phyloP scores from a whole-genome alignment of 331 rosid species.

The Erythrophleum ivorense region DNA sequence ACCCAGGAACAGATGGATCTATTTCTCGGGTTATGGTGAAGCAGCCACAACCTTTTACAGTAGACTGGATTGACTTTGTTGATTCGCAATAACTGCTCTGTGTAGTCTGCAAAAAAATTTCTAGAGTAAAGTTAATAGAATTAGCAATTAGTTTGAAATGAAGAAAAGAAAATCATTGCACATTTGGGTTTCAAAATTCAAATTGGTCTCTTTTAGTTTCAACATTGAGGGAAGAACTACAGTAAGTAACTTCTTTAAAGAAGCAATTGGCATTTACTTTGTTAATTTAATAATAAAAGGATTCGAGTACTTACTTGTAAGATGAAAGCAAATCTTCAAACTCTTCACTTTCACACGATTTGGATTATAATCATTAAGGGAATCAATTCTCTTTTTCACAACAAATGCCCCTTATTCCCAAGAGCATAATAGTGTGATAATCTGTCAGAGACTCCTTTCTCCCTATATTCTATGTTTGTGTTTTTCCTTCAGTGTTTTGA shows the following conservation, averaged over 20 bases:
- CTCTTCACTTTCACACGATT: no score
- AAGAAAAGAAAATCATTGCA: conserved; percentile 35
- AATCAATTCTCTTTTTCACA: no score
- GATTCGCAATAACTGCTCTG: conserved; percentile 41
- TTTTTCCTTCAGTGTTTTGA: no score
- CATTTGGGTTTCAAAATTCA: conserved; percentile 35
- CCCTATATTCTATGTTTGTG: no score
- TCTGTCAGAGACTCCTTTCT: no score
- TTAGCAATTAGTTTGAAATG: conserved; percentile 35
- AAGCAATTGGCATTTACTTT: background rate
- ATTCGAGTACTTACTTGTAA: no score
- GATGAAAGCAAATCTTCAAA: no score
- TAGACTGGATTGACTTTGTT: conserved; percentile 33
- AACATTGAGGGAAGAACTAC: background rate
- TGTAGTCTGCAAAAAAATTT: background rate
- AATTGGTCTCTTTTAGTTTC: conserved; percentile 6
- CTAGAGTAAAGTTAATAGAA: conserved; percentile 2
- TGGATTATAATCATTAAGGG: no score
- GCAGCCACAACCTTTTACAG: conserved; percentile 29
- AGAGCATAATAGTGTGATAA: no score
- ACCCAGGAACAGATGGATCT: conserved; percentile 34
- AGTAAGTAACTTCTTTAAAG: no score
- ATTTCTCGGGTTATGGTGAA: conserved; percentile 36
- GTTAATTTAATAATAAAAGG: no score
- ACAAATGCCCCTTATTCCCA: no score